Conservation (phyloP, 2,329 filamentous ascomycete species). For the Allantophomopsis lycopodina region DNA sequence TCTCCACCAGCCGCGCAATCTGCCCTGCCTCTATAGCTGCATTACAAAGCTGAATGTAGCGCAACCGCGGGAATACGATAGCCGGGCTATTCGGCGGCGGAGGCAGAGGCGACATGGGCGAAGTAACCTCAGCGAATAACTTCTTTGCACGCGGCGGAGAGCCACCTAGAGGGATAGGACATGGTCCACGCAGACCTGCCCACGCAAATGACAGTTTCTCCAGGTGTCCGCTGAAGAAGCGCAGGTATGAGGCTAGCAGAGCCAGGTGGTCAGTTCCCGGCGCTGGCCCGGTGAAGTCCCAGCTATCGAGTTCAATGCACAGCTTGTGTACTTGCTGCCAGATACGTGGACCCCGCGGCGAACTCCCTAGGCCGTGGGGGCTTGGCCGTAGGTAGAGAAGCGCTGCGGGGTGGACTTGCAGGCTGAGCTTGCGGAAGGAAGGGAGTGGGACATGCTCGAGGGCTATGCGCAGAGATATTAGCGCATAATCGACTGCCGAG, state of each 20-base stretch:
- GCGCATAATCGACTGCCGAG: conserved; percentile 73
- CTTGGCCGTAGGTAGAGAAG: conserved; percentile 67
- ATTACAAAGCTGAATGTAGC: conserved; percentile 60
- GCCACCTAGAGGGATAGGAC: conserved; percentile 58
- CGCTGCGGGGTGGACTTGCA: conserved; percentile 63
- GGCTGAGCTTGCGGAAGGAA: conserved; percentile 54
- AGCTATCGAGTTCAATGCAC: conserved; percentile 58
- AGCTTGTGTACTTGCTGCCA: conserved; percentile 71
- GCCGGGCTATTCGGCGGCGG: conserved; percentile 35
- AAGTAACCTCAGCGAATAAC: conserved; percentile 50
- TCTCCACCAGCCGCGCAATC: conserved; percentile 52
- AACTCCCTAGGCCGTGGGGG: conserved; percentile 54
- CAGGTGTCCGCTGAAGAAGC: conserved; percentile 50
- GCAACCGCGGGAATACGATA: conserved; percentile 53
- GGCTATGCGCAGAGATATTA: conserved; percentile 76
- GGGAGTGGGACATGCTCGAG: conserved; percentile 59
- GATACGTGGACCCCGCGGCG: conserved; percentile 54
- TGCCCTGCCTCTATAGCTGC: conserved; percentile 57
- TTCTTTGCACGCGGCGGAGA: conserved; percentile 38
- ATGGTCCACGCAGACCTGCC: conserved; percentile 59
- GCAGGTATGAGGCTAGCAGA: conserved; percentile 70
- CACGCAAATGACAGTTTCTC: conserved; percentile 67
- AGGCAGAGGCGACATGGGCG: conserved; percentile 49
- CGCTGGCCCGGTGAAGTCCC: conserved; percentile 45
- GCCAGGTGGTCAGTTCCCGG: conserved; percentile 58